Conservation (phyloP, 2,329 filamentous ascomycete genomes). For the Salinomyces thailandicus region DNA sequence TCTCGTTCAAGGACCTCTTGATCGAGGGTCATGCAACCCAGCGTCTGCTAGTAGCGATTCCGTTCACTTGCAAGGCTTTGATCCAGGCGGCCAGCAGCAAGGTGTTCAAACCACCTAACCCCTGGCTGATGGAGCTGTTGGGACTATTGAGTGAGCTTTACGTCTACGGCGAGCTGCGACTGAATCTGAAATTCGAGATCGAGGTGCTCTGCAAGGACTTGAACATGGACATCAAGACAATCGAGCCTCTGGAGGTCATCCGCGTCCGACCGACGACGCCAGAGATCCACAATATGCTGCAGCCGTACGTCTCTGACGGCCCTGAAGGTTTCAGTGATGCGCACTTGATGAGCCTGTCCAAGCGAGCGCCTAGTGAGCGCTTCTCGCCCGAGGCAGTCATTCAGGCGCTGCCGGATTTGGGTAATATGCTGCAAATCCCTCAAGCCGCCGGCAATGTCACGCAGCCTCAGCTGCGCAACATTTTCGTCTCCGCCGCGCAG, state of each 20-base stretch:
- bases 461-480: conserved; percentile 54
- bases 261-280: conserved; percentile 51
- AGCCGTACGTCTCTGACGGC: conserved; percentile 31
- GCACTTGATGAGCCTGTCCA: conserved; percentile 55
- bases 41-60: conserved; percentile 81
- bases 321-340: conserved; percentile 75
- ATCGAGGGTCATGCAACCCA: conserved; percentile 91
- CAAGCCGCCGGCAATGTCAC: conserved; percentile 65
- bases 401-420: conserved; percentile 73
- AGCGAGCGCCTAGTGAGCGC: conserved; percentile 53
- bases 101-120: conserved; percentile 89
- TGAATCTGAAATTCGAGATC: conserved; percentile 97
- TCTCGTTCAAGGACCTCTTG: conserved; percentile 91
- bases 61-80: conserved; percentile 94
- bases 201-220: conserved; percentile 93
- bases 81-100: conserved; percentile 74
- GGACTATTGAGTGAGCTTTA: conserved; percentile 87
- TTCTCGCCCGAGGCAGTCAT: conserved; percentile 70
- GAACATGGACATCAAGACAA: conserved; percentile 80
- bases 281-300: conserved; percentile 20
- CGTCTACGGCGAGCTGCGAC: conserved; percentile 80
- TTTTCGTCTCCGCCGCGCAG: conserved; percentile 76
- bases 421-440: conserved; percentile 67
- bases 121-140: conserved; percentile 96
- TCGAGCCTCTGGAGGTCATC: conserved; percentile 79